Percentiles rank a stretch among this genome's conserved stretches.
Conservation (phyloP, 768 basidiomycete species). For the Mycena metata region DNA sequence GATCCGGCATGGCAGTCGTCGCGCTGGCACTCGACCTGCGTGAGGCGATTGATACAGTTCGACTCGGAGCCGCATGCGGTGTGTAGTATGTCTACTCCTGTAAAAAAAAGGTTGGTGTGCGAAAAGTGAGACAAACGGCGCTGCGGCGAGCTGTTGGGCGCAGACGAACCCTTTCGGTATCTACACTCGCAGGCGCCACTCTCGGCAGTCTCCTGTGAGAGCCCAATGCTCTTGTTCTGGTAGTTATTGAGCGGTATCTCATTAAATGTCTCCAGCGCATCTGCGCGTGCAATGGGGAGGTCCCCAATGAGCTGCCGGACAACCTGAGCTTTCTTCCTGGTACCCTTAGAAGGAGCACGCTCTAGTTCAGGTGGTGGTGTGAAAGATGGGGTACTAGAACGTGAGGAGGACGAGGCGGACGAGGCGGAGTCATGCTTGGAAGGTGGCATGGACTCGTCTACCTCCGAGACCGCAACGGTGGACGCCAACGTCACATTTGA, state of each 20-base stretch:
- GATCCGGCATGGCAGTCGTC: conserved; percentile 88
- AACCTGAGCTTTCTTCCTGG: conserved; percentile 53
- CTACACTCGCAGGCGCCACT: conserved; percentile 96
- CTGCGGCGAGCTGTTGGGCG: conserved; percentile 12
- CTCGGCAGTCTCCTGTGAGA: conserved; percentile 89
- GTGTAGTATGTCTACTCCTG: conserved; percentile 72
- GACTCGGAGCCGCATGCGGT: conserved; percentile 88
- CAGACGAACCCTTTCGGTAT: conserved; percentile 82
- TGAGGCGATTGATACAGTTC: conserved; percentile 97
- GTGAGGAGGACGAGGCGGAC: conserved; percentile 48
- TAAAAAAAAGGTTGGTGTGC: conserved; percentile 29
- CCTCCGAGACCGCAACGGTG: neutral
- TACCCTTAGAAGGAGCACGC: conserved; percentile 40
- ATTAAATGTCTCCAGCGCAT: conserved; percentile 78
- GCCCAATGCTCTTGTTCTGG: conserved; percentile 89
- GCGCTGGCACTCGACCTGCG: conserved; percentile 95
- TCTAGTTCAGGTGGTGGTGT: conserved; percentile 54
- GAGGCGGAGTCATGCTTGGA: conserved; percentile 46
- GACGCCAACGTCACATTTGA: conserved; percentile 6
- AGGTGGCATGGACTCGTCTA: conserved; percentile 30
- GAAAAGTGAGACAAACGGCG: conserved; percentile 38
- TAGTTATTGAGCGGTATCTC: conserved; percentile 86
- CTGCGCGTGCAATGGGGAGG: conserved; percentile 82
- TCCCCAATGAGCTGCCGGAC: conserved; percentile 81
- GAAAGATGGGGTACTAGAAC: conserved; percentile 54